Evolutionary conservation across 371 early-diverging fungal genomes (phyloP), one percentile per base, ranked within the genome.

Genomic region (Mortierella sp.): DNA sequence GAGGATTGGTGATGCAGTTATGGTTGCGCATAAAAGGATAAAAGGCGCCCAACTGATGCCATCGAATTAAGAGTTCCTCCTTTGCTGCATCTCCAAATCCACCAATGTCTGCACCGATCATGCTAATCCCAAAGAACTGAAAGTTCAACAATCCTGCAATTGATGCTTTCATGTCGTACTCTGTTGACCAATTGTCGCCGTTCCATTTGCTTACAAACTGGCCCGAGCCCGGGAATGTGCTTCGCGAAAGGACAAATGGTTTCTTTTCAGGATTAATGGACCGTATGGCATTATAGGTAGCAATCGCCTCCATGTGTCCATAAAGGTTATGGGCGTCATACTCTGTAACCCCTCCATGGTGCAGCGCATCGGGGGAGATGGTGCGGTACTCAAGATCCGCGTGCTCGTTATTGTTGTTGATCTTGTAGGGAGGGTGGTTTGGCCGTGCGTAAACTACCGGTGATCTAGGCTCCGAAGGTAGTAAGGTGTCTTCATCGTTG

Each of bases 141-240:
- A 92, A 86, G 69, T 85, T 89, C 26, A 93, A 71, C 15, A 92
- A 62, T 62, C 84, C 89, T n/a, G 91, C 78, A 31, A 92, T 83
- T 1, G 90, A 90, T 10, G 65, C 82, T 57, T 83, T 83, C 64
- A 93, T 74, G 43, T 91, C 86, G 3, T 65, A 63, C 87, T 88
- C 92, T 8, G 54, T 53, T 15, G 84, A 73, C 71, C 72, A 68
- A 75, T 73, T 83, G 63, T 83, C 75, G 51, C 86, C 89, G 1
- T 77, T 76, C 95, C 95, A 94, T 55, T 93, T 86, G 47, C 88
- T 90, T 12, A 85, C 88, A 59, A 85, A 85, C 35, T 85, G 83
- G 31, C 93, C 93, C 12, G 89, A 85, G 28, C 93, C 94, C 13
- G 86, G 76, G 72, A 93, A 94, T 51, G 89, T 89, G n/a, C 92